phyloP scores from a whole-genome alignment of 2,329 filamentous ascomycete species.

The Parascedosporium putredinis region DNA sequence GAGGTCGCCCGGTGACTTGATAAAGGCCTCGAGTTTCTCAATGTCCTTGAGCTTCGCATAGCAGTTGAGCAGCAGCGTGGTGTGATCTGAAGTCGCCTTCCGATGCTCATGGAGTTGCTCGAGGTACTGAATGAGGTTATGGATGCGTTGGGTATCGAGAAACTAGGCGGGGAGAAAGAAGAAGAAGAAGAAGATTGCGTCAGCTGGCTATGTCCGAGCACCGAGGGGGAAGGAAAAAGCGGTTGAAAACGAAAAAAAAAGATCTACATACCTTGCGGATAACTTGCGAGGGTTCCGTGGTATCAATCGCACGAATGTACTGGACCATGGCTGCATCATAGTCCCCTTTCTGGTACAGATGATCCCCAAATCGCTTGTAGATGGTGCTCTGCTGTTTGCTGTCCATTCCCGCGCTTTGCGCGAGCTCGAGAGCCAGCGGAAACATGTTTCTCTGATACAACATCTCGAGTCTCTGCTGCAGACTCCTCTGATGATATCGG shows the following conservation, averaged over 20 bases:
- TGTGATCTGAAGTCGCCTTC: slow-evolving; percentile 89
- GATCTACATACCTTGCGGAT: slow-evolving; percentile 64
- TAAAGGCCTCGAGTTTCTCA: slow-evolving; percentile 90
- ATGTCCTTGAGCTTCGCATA: slow-evolving; percentile 98
- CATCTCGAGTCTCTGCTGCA: slow-evolving; percentile 86
- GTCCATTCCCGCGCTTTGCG: slow-evolving; percentile 79
- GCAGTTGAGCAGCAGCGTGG: slow-evolving; percentile 87
- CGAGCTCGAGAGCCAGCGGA: slow-evolving; percentile 81
- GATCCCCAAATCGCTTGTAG: slow-evolving; percentile 86
- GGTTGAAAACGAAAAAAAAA: too few relatives aligned
- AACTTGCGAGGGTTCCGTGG: slow-evolving; percentile 90
- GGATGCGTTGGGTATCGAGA: slow-evolving; percentile 91
- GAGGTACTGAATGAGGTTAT: slow-evolving; percentile 93
- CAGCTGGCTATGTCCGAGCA: too few relatives aligned
- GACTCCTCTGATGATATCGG: slow-evolving; percentile 79
- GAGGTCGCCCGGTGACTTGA: slow-evolving; percentile 86
- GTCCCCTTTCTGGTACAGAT: slow-evolving; percentile 87
- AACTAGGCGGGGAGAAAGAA: slow-evolving; percentile 43
- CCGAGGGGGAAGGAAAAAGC: too few relatives aligned
- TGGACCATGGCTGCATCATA: slow-evolving; percentile 99
- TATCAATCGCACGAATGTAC: slow-evolving; percentile 91
- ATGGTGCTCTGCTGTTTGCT: slow-evolving; percentile 78
- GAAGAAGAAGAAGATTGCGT: too few relatives aligned
- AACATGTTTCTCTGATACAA: slow-evolving; percentile 92
- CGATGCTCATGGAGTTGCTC: slow-evolving; percentile 93